Base-by-base conservation (phyloP, 257 asterid species). In the Jaltomata sinuosa region DNA sequence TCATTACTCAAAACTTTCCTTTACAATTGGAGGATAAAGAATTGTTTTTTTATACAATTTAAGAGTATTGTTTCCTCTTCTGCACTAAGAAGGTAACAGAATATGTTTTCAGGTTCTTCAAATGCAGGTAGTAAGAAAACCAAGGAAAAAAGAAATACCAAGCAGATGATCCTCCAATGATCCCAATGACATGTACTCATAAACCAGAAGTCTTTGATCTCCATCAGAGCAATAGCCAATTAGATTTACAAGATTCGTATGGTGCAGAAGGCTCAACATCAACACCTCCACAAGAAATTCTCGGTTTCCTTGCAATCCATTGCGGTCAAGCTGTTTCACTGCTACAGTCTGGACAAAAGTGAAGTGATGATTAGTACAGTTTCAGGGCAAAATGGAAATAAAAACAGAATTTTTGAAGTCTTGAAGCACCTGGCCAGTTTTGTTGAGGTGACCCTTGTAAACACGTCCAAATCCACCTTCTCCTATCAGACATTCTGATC, bases 381-480 rank as follows among this genome's bases (percentile, higher is more conserved):
- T 74, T 45, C 14, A 54, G 40, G 64, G 14, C 3, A 57, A 55
- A 36, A 29, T 80, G 38, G 34, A 57, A 42, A 9, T 25, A 54
- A 11, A 25, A 40, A 11, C 21, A 49, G 29, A 18, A 11, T 12
- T 52, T 19, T 32, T 22, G 1, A 40, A 83, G 1, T 25, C 19
- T 31, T 71, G 27, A 62, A 64, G 38, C 36, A 95, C 98, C 97
- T 93, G 96, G 68, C 89, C 91, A 22, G 94, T 84, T 89, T 87
- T 94, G 19, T 89, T 92, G 1, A 95, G 94, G 11, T 47, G 89
- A 3, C 98, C 99, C 87, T 89, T 94, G 47, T 95, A 95, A 42
- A 95, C 99, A 7, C 98, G 92, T 2, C 99, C 99, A 79, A 95
- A 95, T 67, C 98, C 98, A 18, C 98, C 99, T 87, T 95, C 98